Conservation (phyloP, 495 filamentous ascomycete genomes). For the Annulohypoxylon bovei region DNA sequence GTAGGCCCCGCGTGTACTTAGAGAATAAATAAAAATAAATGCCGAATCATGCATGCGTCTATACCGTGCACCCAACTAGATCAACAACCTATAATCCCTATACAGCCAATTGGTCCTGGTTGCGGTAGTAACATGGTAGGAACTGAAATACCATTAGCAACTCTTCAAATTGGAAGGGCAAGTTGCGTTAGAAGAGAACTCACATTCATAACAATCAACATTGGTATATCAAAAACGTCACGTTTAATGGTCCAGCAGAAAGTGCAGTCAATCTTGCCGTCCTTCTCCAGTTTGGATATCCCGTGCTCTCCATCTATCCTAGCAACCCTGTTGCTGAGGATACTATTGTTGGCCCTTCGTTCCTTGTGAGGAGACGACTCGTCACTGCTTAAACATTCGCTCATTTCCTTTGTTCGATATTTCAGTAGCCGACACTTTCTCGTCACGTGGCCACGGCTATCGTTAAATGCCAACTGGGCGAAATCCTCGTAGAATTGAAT, state of each 20-base stretch:
- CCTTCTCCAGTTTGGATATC: conserved; percentile 79
- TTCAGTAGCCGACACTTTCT: conserved; percentile 88
- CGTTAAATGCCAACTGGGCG: conserved; percentile 86
- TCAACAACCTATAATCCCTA: conserved; percentile 44
- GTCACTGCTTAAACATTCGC: conserved; percentile 40
- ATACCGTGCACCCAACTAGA: conserved; percentile 1
- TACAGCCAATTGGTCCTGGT: conserved; percentile 60
- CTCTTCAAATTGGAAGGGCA: not conserved
- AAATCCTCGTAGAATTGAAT: conserved; percentile 97
- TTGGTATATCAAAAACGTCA: conserved; percentile 98
- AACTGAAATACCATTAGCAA: conserved; percentile 48
- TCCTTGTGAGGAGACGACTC: conserved; percentile 52
- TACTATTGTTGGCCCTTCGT: conserved; percentile 54
- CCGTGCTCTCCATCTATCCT: conserved; percentile 80
- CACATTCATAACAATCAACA: conserved; percentile 97
- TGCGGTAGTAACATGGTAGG: conserved; percentile 61
- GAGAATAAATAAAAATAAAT: conserved; percentile 12
- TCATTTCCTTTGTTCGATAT: conserved; percentile 80
- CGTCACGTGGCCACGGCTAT: conserved; percentile 83
- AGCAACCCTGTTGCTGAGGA: conserved; percentile 62
- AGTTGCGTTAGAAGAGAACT: conserved; percentile 52
- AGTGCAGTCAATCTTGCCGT: conserved; percentile 92
- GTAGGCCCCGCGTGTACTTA: conserved; percentile 21
- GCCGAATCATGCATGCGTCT: conserved; percentile 32
- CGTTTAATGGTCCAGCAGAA: conserved; percentile 97